Evolutionary conservation across 2,329 filamentous ascomycete species (phyloP).

Genomic region (Rugonectria rugulosa): DNA sequence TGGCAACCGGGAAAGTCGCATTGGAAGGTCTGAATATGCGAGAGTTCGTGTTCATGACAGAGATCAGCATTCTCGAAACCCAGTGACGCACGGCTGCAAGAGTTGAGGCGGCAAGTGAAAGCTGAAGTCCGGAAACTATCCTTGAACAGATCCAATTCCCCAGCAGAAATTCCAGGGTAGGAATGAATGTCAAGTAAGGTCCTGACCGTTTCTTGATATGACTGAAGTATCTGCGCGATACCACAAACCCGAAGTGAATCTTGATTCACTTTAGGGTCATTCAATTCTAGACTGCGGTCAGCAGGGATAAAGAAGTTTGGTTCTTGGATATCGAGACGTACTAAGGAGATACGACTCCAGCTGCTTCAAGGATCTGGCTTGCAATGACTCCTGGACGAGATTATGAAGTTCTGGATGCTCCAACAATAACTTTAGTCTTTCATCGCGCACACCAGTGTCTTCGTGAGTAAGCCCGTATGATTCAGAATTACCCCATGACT

Average conservation of each 20-base stretch:
- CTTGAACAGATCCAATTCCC: too few species aligned
- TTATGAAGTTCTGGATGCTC: neutral
- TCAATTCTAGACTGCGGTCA: too few species aligned
- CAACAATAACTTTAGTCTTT: neutral
- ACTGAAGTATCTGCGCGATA: neutral
- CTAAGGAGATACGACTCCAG: constrained; percentile 9
- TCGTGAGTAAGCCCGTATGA: accelerated
- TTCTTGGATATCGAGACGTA: neutral
- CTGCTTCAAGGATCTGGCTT: neutral
- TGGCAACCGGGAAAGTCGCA: neutral
- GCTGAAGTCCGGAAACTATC: neutral
- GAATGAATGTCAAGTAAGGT: too few species aligned
- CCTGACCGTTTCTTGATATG: constrained; percentile 16
- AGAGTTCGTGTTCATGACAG: neutral
- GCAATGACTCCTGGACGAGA: constrained; percentile 5
- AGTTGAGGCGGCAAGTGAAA: neutral
- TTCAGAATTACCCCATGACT: accelerated
- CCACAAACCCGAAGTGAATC: neutral
- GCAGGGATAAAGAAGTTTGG: neutral
- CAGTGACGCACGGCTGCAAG: constrained; percentile 2
- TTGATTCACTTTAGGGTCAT: too few species aligned
- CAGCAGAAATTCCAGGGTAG: too few species aligned
- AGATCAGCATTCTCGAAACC: constrained; percentile 12
- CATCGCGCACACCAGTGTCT: neutral
- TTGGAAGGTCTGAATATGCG: constrained; percentile 16